Percentiles rank a stretch among this genome's conserved stretches.
These are phyloP conservation scores for Arctium minus DNA, from an alignment of 129 eudicot genomes.

Conservation along the genomic window DNA sequence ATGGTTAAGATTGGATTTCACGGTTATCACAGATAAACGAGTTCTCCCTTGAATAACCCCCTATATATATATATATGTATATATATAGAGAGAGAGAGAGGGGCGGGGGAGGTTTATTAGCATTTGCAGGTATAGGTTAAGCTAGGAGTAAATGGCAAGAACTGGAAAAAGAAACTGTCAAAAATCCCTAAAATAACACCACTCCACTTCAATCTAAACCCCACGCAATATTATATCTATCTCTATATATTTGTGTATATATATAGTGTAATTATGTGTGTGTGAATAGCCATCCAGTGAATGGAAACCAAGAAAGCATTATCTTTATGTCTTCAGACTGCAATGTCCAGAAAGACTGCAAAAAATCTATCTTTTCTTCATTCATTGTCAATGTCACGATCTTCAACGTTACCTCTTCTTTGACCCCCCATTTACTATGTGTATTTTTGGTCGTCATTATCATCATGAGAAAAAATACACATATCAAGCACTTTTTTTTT, in stretches of 20 bases:
- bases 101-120: neutral
- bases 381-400: constrained; percentile 27
- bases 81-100: no score
- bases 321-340: constrained; percentile 31
- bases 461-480: neutral
- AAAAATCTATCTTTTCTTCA: constrained; percentile 28
- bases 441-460: neutral
- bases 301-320: constrained; percentile 27
- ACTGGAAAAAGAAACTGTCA: constrained; percentile 23
- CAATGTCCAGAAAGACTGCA: constrained; percentile 24
- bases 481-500: neutral
- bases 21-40: no score
- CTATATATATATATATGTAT: no score
- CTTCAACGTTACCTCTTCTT: constrained; percentile 16
- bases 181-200: constrained; percentile 13
- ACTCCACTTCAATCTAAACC: constrained; percentile 6
- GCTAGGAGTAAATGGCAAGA: neutral
- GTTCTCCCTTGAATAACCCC: no score
- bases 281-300: constrained; percentile 15
- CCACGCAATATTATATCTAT: neutral
- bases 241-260: neutral
- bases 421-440: neutral
- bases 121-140: neutral
- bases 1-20: no score
- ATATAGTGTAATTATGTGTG: neutral